These are phyloP conservation scores for Synchytrium microbalum DNA, from an alignment of 371 early-diverging fungal genomes.

Conservation along the genomic window DNA sequence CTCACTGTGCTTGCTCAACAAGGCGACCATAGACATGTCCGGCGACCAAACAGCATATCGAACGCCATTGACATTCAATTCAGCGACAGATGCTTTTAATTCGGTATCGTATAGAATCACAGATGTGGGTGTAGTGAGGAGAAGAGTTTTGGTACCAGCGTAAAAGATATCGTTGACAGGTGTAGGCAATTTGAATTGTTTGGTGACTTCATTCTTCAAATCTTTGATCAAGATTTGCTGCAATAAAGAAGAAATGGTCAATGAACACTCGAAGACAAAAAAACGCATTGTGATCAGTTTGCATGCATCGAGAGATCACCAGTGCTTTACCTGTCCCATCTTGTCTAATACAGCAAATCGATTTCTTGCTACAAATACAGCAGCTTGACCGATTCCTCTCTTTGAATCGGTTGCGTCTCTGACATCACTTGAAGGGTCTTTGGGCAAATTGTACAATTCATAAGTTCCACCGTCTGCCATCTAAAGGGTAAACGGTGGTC, in stretches of 20 bases:
- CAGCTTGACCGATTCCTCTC: constrained; percentile 70
- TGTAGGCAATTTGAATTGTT: constrained; percentile 74
- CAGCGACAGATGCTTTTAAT: constrained; percentile 61
- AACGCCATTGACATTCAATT: constrained; percentile 67
- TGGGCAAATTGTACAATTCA: constrained; percentile 76
- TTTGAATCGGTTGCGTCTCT: constrained; percentile 55
- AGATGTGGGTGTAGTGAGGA: constrained; percentile 72
- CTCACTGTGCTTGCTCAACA: constrained; percentile 86
- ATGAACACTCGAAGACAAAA: constrained; percentile 4
- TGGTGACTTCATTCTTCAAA: constrained; percentile 75
- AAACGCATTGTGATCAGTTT: constrained; percentile 3
- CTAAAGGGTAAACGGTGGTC: constrained; percentile 18
- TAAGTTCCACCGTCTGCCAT: constrained; percentile 79
- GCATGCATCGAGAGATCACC: constrained; percentile 1
- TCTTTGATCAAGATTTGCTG: constrained; percentile 66
- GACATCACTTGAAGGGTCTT: constrained; percentile 56
- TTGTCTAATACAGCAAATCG: constrained; percentile 91
- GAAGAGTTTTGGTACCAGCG: constrained; percentile 73
- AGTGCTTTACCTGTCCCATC: constrained; percentile 34
- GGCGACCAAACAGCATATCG: constrained; percentile 87
- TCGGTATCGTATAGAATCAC: constrained; percentile 88
- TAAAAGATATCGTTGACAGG: constrained; percentile 75
- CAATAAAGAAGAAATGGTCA: constrained; percentile 22
- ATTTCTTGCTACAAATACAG: constrained; percentile 90
- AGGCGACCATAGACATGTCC: constrained; percentile 78